Conservation (phyloP, 441 rosid species). For the Adansonia gregorii region DNA sequence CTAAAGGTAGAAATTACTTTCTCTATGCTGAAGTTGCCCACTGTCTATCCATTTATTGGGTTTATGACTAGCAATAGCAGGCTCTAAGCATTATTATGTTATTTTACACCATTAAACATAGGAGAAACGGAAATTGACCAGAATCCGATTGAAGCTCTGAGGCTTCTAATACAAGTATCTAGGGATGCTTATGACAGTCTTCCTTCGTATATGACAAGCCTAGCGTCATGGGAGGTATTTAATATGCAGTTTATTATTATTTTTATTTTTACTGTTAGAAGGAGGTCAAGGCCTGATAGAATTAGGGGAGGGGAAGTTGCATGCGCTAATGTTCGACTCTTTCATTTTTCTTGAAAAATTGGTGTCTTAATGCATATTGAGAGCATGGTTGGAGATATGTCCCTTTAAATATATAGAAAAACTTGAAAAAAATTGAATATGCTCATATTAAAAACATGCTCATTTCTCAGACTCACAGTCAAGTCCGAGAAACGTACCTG, state of each 20-base stretch:
- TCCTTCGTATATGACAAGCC: conserved; percentile 73
- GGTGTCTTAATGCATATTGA: no score
- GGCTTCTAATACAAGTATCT: conserved; percentile 40
- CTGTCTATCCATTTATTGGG: conserved; percentile 10
- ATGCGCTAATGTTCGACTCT: no score
- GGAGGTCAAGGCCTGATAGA: no score
- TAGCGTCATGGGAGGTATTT: conserved; percentile 88
- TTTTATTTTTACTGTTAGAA: no score
- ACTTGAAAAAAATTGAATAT: no score
- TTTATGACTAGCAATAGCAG: not conserved
- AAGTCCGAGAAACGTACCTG: no score
- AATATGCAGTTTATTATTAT: not conserved
- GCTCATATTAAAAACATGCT: no score
- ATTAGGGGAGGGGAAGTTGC: no score
- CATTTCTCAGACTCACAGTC: no score
- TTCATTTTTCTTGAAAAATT: no score
- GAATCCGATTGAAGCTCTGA: conserved; percentile 35
- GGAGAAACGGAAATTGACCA: conserved; percentile 35
- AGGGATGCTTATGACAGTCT: conserved; percentile 64
- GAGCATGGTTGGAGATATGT: no score
- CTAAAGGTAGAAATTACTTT: conserved; percentile 44
- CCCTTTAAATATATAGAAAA: no score
- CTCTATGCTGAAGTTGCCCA: conserved; percentile 4
- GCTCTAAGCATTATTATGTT: conserved; percentile 16
- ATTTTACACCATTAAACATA: conserved; percentile 22